Percentiles rank a stretch among this genome's conserved stretches.
Conservation (phyloP, 2,329 filamentous ascomycete species). For the Drechslerella coelobrocha region DNA sequence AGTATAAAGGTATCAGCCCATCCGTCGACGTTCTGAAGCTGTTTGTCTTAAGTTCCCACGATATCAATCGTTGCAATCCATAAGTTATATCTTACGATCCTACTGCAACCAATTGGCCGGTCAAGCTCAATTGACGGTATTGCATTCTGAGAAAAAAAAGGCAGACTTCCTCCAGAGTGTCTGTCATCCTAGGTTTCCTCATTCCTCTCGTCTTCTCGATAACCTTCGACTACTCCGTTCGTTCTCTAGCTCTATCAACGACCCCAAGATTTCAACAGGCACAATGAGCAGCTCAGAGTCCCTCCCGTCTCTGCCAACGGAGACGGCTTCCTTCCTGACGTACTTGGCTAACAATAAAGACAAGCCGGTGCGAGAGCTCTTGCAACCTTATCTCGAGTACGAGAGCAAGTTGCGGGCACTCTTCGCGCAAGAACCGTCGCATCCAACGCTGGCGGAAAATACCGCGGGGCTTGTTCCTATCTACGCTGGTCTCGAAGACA, state of each 20-base stretch:
- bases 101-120: conserved; percentile 4
- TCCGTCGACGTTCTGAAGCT: neutral
- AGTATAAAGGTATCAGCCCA: conserved; percentile 40
- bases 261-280: neutral
- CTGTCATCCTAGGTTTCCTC: conserved; percentile 25
- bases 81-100: conserved; percentile 14
- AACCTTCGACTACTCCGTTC: conserved; percentile 7
- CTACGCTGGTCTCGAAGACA: conserved; percentile 64
- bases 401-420: conserved; percentile 71
- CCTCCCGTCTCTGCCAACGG: conserved; percentile 46
- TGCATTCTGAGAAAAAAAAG: neutral
- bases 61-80: conserved; percentile 7
- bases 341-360: conserved; percentile 67
- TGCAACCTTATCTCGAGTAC: conserved; percentile 72
- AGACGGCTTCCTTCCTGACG: conserved; percentile 58
- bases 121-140: conserved; percentile 21
- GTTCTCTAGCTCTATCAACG: conserved; percentile 14
- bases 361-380: conserved; percentile 65
- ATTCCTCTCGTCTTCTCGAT: conserved; percentile 4
- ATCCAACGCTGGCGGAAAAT: conserved; percentile 60
- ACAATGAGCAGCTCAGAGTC: conserved; percentile 26
- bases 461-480: conserved; percentile 71
- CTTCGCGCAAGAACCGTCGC: conserved; percentile 72
- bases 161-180: conserved; percentile 23
- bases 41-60: conserved; percentile 6